Percentiles rank a stretch among this genome's conserved stretches.
Evolutionary conservation across 1,284 basidiomycete species (phyloP).

Genomic region (Pterulicium gracile): DNA sequence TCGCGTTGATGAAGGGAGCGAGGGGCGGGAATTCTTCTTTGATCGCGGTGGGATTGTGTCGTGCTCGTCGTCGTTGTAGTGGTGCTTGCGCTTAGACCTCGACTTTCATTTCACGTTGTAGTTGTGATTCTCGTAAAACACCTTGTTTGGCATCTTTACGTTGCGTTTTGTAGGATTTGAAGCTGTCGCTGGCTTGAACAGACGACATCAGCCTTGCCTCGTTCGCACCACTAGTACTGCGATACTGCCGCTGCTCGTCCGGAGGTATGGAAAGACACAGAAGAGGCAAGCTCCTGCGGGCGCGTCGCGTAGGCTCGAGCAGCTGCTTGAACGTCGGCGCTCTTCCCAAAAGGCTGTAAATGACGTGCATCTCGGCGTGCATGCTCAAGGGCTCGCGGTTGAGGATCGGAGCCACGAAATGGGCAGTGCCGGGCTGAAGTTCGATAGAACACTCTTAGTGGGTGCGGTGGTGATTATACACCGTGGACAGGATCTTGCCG

Average conservation of each 20-base stretch:
- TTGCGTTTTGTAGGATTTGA: background rate
- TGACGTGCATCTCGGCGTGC: constrained; percentile 55
- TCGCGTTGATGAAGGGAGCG: too few relatives aligned
- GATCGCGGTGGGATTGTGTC: too few relatives aligned
- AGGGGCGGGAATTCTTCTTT: too few relatives aligned
- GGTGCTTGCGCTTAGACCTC: too few relatives aligned
- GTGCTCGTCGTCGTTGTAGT: too few relatives aligned
- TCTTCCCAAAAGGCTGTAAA: constrained; percentile 25
- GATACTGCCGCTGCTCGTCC: too few relatives aligned
- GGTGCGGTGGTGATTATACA: constrained; percentile 43
- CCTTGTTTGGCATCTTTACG: background rate
- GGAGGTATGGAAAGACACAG: too few relatives aligned
- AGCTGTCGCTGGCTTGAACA: background rate
- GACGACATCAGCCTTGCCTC: background rate
- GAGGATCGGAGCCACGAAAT: background rate
- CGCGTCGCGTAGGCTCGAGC: constrained; percentile 14
- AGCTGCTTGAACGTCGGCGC: constrained; percentile 23
- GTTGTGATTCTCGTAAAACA: too few relatives aligned
- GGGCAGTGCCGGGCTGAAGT: constrained; percentile 25
- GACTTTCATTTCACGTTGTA: too few relatives aligned
- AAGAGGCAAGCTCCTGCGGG: background rate
- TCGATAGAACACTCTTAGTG: constrained; percentile 38
- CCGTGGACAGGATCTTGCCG: constrained; percentile 42
- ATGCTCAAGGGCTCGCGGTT: constrained; percentile 36
- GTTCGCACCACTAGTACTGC: too few relatives aligned